phyloP scores from a whole-genome alignment of 75 land plant genomes.

The Cupressus sempervirens region DNA sequence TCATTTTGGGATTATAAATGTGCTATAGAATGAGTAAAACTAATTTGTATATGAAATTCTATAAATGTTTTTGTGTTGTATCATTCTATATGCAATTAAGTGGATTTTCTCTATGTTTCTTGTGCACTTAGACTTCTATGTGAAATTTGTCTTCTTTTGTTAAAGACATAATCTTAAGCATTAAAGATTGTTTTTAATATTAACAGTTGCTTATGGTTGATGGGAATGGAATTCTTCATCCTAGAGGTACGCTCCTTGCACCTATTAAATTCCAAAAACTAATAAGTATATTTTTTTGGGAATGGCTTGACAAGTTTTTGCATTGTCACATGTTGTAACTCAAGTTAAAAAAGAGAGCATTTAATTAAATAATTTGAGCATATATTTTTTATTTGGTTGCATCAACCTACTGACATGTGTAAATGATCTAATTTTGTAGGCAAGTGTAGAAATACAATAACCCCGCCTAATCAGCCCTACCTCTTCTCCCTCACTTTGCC shows the following conservation, averaged over 20 bases:
- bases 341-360: background rate
- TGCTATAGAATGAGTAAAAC: background rate
- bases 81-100: background rate
- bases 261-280: background rate
- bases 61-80: background rate
- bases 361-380: background rate
- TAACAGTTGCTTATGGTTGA: constrained; percentile 82
- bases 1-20: background rate
- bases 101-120: background rate
- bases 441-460: no score
- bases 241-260: constrained; percentile 53
- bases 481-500: background rate
- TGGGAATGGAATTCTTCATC: constrained; percentile 92
- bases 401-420: background rate
- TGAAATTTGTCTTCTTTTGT: background rate
- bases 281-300: background rate
- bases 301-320: background rate
- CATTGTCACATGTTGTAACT: background rate
- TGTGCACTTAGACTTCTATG: background rate
- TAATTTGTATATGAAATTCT: background rate
- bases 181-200: background rate
- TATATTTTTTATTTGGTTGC: background rate
- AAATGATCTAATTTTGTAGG: background rate
- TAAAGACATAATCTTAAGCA: background rate
- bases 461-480: background rate